Evolutionary conservation across 345 rosid genomes (phyloP), one percentile per base, ranked within the genome.

Genomic region (Corymbia maculata): DNA sequence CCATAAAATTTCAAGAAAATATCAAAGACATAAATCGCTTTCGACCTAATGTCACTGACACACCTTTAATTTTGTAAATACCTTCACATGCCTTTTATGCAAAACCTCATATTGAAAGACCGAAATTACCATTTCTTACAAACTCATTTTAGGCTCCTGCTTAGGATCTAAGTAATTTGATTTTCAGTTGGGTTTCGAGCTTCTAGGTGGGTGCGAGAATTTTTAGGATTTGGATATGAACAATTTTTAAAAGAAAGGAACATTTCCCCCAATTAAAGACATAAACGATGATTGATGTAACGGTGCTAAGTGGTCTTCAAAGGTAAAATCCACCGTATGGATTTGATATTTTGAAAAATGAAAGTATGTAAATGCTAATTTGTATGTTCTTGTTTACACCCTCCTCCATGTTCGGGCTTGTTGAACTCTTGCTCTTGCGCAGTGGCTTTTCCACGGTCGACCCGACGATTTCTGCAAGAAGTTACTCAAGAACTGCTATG

Each of bases 361-460:
- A 7, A 3, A 14, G 10, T 7, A 66, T 4, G 22, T 15, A 36
- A 3, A 4, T 30, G 9, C 3, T 36, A 36, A 68, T 70, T 4
- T 32, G 16, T 70, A 16, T 4, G 21, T 66, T 30, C 44, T 15
- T 66, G 79, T 66, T 30, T 7, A 4, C 6, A 4, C 36, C 79
- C 21, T 7, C 79, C 79, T 7, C 79, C 79, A 70, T 36, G 12
- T 17, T 19, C 36, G 47, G 49, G 26, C 42, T 36, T 9, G 47
- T 36, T 75, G 13, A 36, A 22, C 2, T 36, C 36, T 75, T 36
- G 49, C 9, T 36, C 49, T 75, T 42, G 82, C 14, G 28, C 87
- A 92, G 94, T 91, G 93, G 92, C 91, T 93, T 79, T 89, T 93
- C 17, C 94, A 92, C 66, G 92, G 79, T 52, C 91, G 93, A 94